These are phyloP conservation scores for Dryas alaskensis DNA, from an alignment of 306 rosid genomes.

Conservation along the genomic window DNA sequence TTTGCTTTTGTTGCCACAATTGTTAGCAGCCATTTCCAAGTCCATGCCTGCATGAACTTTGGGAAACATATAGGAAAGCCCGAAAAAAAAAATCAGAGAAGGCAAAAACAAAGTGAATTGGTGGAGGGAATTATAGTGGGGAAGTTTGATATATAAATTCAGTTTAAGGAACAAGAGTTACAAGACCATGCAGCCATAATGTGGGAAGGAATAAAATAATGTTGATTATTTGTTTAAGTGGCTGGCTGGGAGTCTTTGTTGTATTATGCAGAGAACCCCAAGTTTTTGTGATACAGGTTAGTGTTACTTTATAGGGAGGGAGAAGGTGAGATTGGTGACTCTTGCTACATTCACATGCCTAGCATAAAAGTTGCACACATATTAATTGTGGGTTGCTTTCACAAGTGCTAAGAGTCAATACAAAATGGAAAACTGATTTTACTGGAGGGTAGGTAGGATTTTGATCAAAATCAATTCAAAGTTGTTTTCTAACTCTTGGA, in stretches of 20 bases:
- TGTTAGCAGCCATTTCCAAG: conserved; percentile 43
- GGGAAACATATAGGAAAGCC: conserved; percentile 38
- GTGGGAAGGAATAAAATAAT: background rate
- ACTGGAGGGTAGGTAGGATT: background rate
- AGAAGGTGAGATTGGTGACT: conserved; percentile 26
- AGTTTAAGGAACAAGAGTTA: conserved; percentile 15
- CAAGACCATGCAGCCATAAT: background rate
- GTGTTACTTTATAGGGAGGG: conserved; percentile 37
- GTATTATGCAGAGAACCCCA: conserved; percentile 29
- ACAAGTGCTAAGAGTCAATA: conserved; percentile 25
- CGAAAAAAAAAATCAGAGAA: background rate
- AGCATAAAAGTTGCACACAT: conserved; percentile 35
- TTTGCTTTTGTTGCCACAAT: conserved; percentile 16
- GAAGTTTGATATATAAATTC: background rate
- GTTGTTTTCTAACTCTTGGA: background rate
- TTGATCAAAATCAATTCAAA: background rate
- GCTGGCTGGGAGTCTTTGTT: conserved; percentile 17
- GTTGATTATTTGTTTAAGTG: background rate
- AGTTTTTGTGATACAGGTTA: conserved; percentile 18
- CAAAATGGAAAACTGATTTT: conserved; percentile 19
- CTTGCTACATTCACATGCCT: conserved; percentile 55
- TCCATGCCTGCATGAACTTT: conserved; percentile 58
- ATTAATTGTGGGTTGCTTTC: conserved; percentile 34
- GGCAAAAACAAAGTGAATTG: background rate
- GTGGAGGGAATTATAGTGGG: background rate